Evolutionary conservation across 768 basidiomycete genomes (phyloP), one percentile per base, ranked within the genome.

Genomic region (Lenzites betulinus): DNA sequence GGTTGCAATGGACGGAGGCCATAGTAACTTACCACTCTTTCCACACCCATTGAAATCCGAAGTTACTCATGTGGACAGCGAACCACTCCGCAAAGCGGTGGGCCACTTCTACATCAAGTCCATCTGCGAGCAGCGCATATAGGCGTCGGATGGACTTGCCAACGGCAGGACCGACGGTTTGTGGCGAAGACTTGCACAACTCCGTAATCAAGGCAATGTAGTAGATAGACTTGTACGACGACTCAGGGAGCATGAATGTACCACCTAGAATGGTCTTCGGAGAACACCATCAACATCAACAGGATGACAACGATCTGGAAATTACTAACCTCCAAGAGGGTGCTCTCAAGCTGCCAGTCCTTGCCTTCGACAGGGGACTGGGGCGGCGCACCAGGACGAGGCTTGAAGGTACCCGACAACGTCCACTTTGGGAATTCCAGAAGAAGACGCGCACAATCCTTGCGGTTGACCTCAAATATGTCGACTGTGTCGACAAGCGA

Each of bases 11-110:
- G 46, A 28, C 20, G 52, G 51, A 58, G 51, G 11, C 1, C 12
- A 25, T 13, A 25, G 44, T 22, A 9, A 22, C 62, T 6, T 46
- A 56, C 96, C 97, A 99, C 81, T 98, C 97, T 69, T 93, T 95
- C 97, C 97, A 99, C 15, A 97, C 93, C 97, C 97, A 98, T 68
- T 89, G 87, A 76, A 98, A 99, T 25, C 88, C 89, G 72, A 98
- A 99, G 75, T 99, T 99, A 65, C 93, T 95, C 87, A 99, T 89
- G 69, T 99, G 97, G 2, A 91, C 81, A 2, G 93, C 83, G 66
- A 98, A 97, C 97, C 97, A 99, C 61, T 98, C 95, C 0, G 92
- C 87, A 59, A 95, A 91, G 30, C 93, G 80, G 49, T 88, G 83
- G 1, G 88, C 79, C 52, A 92, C 77, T 62, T 96, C 95, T 8